Evolutionary conservation across 176 grass and related monocot genomes (phyloP).

Genomic region (Oryza glumipatula): DNA sequence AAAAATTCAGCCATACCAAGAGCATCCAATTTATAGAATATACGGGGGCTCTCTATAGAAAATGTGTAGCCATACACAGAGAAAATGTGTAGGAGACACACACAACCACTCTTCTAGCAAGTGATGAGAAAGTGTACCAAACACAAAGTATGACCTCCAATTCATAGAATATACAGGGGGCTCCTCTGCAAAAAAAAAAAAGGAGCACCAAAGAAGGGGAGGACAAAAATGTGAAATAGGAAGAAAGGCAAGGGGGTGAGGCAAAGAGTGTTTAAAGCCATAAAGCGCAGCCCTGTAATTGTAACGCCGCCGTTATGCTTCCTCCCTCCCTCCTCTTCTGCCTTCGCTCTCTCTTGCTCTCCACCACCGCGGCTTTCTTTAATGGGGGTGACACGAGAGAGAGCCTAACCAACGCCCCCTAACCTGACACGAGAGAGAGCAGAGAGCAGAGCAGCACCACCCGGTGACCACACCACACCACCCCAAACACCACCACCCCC

Average conservation of each 20-base stretch:
- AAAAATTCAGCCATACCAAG: too few species aligned
- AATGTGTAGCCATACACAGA: too few species aligned
- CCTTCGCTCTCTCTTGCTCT: not conserved
- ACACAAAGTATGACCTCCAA: not conserved
- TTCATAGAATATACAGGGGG: not conserved
- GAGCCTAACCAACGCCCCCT: conserved; percentile 29
- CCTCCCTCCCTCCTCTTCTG: not conserved
- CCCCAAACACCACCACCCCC: not conserved
- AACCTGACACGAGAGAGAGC: conserved; percentile 22
- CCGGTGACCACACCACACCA: conserved; percentile 32
- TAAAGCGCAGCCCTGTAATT: conserved; percentile 47
- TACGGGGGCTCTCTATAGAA: too few species aligned
- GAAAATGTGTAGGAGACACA: too few species aligned
- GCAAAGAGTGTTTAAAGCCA: conserved; percentile 25
- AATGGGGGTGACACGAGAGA: conserved; percentile 36
- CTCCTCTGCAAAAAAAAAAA: not conserved
- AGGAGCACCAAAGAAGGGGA: too few species aligned
- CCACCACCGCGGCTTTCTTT: conserved; percentile 44
- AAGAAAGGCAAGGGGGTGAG: conserved; percentile 2
- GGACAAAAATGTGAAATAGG: not conserved
- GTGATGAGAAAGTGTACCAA: not conserved
- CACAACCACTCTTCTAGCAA: too few species aligned
- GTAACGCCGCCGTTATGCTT: conserved; percentile 55
- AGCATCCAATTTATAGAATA: too few species aligned
- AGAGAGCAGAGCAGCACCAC: not conserved